Conservation (phyloP, 176 grass and related monocot species). For the Pontederia paniculata region DNA sequence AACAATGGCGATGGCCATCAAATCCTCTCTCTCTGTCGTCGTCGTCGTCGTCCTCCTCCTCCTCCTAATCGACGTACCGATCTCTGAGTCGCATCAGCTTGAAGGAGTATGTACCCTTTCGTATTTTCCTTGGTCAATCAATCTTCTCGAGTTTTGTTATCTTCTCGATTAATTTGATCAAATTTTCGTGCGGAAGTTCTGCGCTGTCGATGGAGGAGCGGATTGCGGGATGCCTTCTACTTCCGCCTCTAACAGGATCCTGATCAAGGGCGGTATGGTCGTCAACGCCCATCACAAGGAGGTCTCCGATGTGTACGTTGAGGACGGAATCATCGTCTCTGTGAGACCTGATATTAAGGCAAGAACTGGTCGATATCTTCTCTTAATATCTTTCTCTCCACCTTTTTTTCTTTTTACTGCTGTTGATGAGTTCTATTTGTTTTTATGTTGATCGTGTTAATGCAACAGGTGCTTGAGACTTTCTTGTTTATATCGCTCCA, state of each 20-base stretch:
- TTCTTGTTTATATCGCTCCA: too few species aligned
- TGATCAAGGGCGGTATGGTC: constrained; percentile 90
- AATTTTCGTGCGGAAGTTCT: constrained; percentile 1
- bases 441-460: too few species aligned
- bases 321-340: constrained; percentile 67
- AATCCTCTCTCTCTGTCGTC: too few species aligned
- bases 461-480: too few species aligned
- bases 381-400: too few species aligned
- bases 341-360: constrained; percentile 68
- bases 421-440: background rate
- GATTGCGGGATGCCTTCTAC: constrained; percentile 1
- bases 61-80: too few species aligned
- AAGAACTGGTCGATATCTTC: constrained; percentile 8
- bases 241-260: constrained; percentile 33
- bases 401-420: constrained; percentile 7
- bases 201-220: background rate
- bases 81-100: too few species aligned
- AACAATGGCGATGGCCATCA: too few species aligned
- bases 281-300: constrained; percentile 80
- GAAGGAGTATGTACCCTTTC: background rate
- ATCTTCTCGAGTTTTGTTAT: background rate
- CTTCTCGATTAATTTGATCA: background rate
- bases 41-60: too few species aligned
- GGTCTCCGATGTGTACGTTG: constrained; percentile 81
- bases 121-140: background rate